phyloP scores from a whole-genome alignment of 2,329 filamentous ascomycete genomes.

The Monosporascus cannonballus region DNA sequence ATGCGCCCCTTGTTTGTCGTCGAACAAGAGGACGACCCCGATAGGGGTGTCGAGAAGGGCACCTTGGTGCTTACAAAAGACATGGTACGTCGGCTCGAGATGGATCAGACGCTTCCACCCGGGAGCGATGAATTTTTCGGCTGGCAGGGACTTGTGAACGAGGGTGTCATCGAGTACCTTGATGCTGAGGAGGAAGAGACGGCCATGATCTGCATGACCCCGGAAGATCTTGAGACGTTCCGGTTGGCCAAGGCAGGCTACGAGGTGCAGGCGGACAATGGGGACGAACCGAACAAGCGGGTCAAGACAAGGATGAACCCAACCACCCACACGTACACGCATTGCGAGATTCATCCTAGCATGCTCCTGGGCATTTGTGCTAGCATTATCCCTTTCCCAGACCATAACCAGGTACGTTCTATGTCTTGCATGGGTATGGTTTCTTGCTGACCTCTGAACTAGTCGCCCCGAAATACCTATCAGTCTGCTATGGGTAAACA shows the following conservation, averaged over 20 bases:
- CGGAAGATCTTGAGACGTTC: slow-evolving; percentile 82
- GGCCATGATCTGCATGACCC: slow-evolving; percentile 98
- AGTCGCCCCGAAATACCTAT: slow-evolving; percentile 98
- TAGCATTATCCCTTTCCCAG: slow-evolving; percentile 98
- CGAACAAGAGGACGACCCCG: slow-evolving; percentile 75
- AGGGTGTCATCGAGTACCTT: slow-evolving; percentile 88
- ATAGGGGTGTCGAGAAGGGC: slow-evolving; percentile 53
- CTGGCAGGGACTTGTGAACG: slow-evolving; percentile 79
- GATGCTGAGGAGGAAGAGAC: slow-evolving; percentile 98
- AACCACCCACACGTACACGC: slow-evolving; percentile 87
- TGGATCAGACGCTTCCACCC: slow-evolving; percentile 60
- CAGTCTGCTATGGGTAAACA: slow-evolving; percentile 99
- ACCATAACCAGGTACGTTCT: slow-evolving; percentile 77
- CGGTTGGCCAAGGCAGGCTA: slow-evolving; percentile 63
- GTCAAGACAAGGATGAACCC: slow-evolving; percentile 85
- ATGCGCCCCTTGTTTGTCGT: slow-evolving; percentile 92
- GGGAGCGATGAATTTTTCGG: slow-evolving; percentile 63
- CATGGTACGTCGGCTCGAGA: slow-evolving; percentile 68
- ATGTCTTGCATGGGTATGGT: not conserved
- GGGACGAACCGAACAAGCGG: slow-evolving; percentile 70
- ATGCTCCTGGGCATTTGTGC: slow-evolving; percentile 99
- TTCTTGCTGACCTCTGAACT: slow-evolving; percentile 25
- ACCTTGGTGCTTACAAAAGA: slow-evolving; percentile 78
- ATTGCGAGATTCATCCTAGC: slow-evolving; percentile 98
- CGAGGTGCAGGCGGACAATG: slow-evolving; percentile 53